Percentiles rank a stretch among this genome's conserved stretches.
Conservation (phyloP, 305 asterid species). For the Fraxinus baroniana region DNA sequence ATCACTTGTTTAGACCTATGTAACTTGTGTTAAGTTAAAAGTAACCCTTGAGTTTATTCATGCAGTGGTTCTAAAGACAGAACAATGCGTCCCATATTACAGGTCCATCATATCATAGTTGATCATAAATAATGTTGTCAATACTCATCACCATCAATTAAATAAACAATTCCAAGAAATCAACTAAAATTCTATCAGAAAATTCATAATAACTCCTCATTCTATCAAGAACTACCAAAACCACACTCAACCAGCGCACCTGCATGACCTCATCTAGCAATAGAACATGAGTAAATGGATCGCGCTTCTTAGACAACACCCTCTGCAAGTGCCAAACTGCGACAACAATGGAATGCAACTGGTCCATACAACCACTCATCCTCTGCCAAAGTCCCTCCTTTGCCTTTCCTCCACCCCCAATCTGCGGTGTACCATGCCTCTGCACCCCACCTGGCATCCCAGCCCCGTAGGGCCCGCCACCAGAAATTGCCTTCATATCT, state of each 20-base stretch:
- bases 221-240: not conserved
- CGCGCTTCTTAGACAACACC: slow-evolving; percentile 88
- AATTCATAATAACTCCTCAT: not conserved
- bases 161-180: not conserved
- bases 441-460: slow-evolving; percentile 86
- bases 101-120: not conserved
- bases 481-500: slow-evolving; percentile 81
- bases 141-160: not conserved
- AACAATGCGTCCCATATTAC: not conserved
- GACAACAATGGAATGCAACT: slow-evolving; percentile 70
- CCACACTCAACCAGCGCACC: slow-evolving; percentile 37
- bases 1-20: not conserved
- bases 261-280: slow-evolving; percentile 88
- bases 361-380: slow-evolving; percentile 82
- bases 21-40: not conserved
- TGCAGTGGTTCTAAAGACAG: not conserved
- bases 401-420: slow-evolving; percentile 78
- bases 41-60: not conserved
- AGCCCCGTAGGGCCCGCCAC: slow-evolving; percentile 50
- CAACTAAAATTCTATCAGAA: not conserved
- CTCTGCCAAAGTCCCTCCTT: slow-evolving; percentile 93
- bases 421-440: slow-evolving; percentile 88
- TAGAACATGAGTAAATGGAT: slow-evolving; percentile 86
- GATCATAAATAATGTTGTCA: not conserved
- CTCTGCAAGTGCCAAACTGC: slow-evolving; percentile 98